A percentile compares a stretch with the other conserved stretches of the same genome.
Conservation (phyloP, 1,139 yeast species). For the Taphrina populina region DNA sequence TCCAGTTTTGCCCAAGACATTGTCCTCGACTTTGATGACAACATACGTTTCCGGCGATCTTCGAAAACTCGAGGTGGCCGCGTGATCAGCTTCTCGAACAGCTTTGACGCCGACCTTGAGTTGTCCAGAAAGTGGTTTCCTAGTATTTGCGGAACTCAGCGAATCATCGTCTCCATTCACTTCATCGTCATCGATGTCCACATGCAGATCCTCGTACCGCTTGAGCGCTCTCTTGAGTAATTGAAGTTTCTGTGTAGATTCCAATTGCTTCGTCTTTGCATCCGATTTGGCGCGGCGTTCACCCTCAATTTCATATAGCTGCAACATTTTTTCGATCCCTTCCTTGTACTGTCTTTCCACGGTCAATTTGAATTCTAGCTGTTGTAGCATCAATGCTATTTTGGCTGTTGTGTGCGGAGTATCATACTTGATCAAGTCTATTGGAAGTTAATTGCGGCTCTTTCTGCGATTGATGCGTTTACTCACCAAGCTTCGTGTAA, state of each 20-base stretch:
- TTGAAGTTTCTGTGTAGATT: conserved; percentile 81
- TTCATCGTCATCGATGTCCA: conserved; percentile 63
- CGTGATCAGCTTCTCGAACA: conserved; percentile 86
- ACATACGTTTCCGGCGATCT: conserved; percentile 79
- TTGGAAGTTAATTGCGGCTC: neutral
- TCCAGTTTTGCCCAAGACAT: conserved; percentile 71
- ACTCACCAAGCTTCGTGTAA: conserved; percentile 40
- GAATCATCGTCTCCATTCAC: conserved; percentile 46
- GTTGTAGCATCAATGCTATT: conserved; percentile 92
- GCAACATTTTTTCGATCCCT: conserved; percentile 85
- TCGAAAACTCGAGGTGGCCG: conserved; percentile 68
- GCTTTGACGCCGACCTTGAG: conserved; percentile 69
- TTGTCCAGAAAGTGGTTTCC: conserved; percentile 80
- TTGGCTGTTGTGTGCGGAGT: conserved; percentile 95
- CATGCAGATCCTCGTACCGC: conserved; percentile 85
- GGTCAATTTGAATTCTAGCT: conserved; percentile 84
- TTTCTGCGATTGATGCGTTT: neutral
- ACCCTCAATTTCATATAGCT: conserved; percentile 83
- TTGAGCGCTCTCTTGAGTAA: conserved; percentile 78
- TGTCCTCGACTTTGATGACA: conserved; percentile 81
- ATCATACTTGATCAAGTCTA: conserved; percentile 81
- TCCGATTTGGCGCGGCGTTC: conserved; percentile 81
- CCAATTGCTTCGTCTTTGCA: conserved; percentile 82
- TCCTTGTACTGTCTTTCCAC: conserved; percentile 90
- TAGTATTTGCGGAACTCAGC: conserved; percentile 62